Conservation (phyloP, 805 yeast genomes). For the Pichia eremophila region DNA sequence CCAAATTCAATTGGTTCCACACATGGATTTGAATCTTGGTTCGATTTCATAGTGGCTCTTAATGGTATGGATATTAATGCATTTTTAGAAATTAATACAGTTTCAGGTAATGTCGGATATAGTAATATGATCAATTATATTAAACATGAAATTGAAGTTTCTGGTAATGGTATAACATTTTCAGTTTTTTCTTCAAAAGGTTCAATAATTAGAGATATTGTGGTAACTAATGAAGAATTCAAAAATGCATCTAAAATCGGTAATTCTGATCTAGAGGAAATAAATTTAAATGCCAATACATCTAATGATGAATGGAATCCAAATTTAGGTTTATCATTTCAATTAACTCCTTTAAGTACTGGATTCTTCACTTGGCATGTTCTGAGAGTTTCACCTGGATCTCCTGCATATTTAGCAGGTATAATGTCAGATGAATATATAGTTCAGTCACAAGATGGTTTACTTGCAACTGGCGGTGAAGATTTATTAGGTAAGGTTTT, state of each 20-base stretch:
- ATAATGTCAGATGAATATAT: conserved; percentile 82
- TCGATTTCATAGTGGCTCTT: conserved; percentile 76
- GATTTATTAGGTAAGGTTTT: conserved; percentile 62
- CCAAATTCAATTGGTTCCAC: conserved; percentile 37
- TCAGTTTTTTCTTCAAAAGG: conserved; percentile 88
- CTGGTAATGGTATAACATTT: conserved; percentile 32
- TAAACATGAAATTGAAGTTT: conserved; percentile 20
- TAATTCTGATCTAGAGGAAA: conserved; percentile 20
- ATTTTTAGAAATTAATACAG: conserved; percentile 15
- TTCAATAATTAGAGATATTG: conserved; percentile 40
- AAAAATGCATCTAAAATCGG: neutral
- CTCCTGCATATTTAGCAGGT: conserved; percentile 81
- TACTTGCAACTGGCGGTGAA: conserved; percentile 82
- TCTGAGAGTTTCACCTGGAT: conserved; percentile 55
- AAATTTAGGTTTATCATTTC: conserved; percentile 57
- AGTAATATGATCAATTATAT: conserved; percentile 18
- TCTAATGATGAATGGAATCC: neutral
- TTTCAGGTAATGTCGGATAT: conserved; percentile 13
- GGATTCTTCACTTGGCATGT: conserved; percentile 86
- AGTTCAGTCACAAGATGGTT: conserved; percentile 80
- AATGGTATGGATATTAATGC: conserved; percentile 43
- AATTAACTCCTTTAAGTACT: conserved; percentile 65
- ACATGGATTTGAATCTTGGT: conserved; percentile 69
- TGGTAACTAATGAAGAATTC: conserved; percentile 23
- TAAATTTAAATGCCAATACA: conserved; percentile 8